Evolutionary conservation across 768 basidiomycete species (phyloP).

Genomic region (Sistotremastrum niveocremeum): DNA sequence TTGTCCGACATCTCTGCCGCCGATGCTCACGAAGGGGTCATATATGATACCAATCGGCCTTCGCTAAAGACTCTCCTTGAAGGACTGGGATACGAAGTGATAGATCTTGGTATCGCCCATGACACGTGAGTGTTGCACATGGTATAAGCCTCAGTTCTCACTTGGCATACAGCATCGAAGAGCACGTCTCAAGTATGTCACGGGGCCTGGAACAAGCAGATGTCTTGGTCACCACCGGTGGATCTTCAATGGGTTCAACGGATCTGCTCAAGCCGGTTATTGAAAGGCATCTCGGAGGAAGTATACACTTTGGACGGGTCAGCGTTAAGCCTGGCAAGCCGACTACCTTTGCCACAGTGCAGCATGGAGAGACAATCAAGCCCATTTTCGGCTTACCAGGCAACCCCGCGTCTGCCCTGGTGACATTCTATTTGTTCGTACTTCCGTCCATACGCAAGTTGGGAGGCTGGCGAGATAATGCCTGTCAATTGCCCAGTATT

Average conservation of each 20-base stretch:
- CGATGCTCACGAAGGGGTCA: slow-evolving; percentile 30
- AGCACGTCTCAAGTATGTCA: slow-evolving; percentile 44
- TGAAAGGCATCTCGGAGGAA: slow-evolving; percentile 62
- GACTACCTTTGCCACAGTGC: slow-evolving; percentile 78
- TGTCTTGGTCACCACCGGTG: slow-evolving; percentile 73
- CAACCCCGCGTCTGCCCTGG: slow-evolving; percentile 79
- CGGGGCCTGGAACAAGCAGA: slow-evolving; percentile 52
- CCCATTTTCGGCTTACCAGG: slow-evolving; percentile 79
- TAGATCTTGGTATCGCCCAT: slow-evolving; percentile 69
- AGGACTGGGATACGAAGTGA: slow-evolving; percentile 59
- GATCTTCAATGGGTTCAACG: slow-evolving; percentile 83
- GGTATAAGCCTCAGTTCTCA: background rate
- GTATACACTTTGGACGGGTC: slow-evolving; percentile 77
- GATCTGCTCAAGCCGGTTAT: slow-evolving; percentile 84
- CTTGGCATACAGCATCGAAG: slow-evolving; percentile 28
- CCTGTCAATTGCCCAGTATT: slow-evolving; percentile 47
- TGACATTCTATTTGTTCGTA: slow-evolving; percentile 77
- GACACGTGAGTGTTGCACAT: slow-evolving; percentile 40
- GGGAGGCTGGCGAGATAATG: slow-evolving; percentile 47
- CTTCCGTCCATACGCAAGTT: slow-evolving; percentile 63
- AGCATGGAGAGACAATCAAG: slow-evolving; percentile 25
- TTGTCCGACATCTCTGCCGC: slow-evolving; percentile 36
- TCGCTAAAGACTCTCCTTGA: slow-evolving; percentile 57
- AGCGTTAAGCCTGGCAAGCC: slow-evolving; percentile 77
- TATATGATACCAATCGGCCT: slow-evolving; percentile 81